Base-by-base conservation (phyloP, 176 grass and related monocot genomes). In the Cymbopogon citratus region DNA sequence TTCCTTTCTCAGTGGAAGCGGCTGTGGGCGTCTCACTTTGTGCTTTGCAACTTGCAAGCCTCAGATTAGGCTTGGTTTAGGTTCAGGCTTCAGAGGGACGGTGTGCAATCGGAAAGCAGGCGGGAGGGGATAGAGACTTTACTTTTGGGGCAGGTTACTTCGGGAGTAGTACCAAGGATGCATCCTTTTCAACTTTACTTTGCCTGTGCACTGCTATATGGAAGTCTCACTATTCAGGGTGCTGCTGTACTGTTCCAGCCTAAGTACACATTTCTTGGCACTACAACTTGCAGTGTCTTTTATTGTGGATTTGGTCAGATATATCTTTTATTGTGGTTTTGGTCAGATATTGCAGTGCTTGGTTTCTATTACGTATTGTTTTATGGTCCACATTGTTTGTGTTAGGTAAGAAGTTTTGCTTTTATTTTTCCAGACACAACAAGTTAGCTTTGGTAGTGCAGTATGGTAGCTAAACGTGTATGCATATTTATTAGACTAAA, bases 101-200 rank as follows among this genome's bases (percentile, higher is more conserved):
- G 34, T 76, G 56, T 46, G 63, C 78, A 69, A 54, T 38, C 14
- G 39, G 27, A 83, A 69, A 74, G 38, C 31, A 9, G 27, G 59
- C 14, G 45, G 45, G 18, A 18, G 67, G 19, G 61, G 12, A 12
- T 29, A 49, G 25, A 74, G 28, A 59, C 61, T 51, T 86, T 69
- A 76, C 80, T 86, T 86, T 66, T 27, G 49, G 74, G 69, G 45
- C 31, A 63, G 68, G 61, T 75, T 78, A 83, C 80, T 86, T 74
- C 39, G 26, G 66, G 13, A 62, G 16, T 21, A 78, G 74, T 68
- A 67, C 66, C 23, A 74, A 73, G 57, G 74, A 75, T 25, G 52
- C 88, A 79, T 83, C 61, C 74, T 83, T 90, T 82, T 75, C 74
- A 54, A 26, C 74, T 79, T 90, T 83, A 78, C 83, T 86, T 75